A percentile compares a stretch with the other conserved stretches of the same genome.
Conservation (phyloP, 345 rosid genomes). For the Brassica cretica region DNA sequence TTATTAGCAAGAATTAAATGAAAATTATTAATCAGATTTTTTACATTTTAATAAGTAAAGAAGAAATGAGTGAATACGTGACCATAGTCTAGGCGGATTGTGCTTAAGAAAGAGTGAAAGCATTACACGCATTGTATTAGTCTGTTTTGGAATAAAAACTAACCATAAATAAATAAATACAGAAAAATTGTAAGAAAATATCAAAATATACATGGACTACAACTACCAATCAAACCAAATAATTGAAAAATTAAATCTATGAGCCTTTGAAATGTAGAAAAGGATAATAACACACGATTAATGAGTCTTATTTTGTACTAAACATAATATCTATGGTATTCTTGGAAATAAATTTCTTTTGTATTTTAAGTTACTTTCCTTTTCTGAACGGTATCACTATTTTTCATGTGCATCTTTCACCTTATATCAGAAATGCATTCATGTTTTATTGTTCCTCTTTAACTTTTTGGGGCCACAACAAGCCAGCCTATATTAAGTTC, state of each 20-base stretch:
- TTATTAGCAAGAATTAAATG: no score
- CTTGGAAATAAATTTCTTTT: neutral
- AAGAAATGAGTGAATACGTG: constrained; percentile 30
- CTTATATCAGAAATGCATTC: neutral
- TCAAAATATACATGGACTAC: no score
- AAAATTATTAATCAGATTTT: neutral
- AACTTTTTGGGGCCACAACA: neutral
- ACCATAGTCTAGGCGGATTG: constrained; percentile 29
- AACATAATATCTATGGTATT: no score
- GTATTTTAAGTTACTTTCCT: neutral
- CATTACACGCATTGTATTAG: constrained; percentile 14
- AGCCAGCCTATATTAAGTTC: neutral
- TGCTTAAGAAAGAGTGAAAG: constrained; percentile 19
- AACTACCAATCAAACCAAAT: no score
- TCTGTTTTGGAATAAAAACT: constrained; percentile 11
- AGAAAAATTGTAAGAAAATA: no score
- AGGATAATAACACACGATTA: neutral
- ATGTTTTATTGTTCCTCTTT: neutral
- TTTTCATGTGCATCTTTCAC: neutral
- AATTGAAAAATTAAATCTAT: no score
- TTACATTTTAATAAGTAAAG: neutral
- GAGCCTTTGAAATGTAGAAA: no score
- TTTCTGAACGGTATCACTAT: constrained; percentile 1
- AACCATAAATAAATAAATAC: neutral
- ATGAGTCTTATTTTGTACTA: no score